phyloP scores from a whole-genome alignment of 257 asterid genomes.

The Lycium barbarum region DNA sequence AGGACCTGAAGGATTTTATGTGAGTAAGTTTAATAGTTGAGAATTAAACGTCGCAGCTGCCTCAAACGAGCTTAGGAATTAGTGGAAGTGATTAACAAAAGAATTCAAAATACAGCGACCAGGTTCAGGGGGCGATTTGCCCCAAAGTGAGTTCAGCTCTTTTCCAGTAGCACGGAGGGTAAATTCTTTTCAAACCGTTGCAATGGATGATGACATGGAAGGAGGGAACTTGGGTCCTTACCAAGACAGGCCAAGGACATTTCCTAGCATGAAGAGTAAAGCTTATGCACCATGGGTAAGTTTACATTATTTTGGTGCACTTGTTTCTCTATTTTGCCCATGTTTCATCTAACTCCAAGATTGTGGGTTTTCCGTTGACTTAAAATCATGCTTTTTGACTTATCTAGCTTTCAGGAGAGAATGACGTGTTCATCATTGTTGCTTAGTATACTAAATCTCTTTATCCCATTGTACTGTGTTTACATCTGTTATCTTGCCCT shows the following conservation, averaged over 20 bases:
- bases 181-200: conserved; percentile 76
- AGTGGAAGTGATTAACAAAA: conserved; percentile 26
- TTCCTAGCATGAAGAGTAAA: conserved; percentile 88
- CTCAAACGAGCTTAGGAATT: neutral
- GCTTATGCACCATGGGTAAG: conserved; percentile 89
- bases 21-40: neutral
- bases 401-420: conserved; percentile 4
- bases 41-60: conserved; percentile 7
- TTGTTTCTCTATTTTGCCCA: neutral
- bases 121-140: conserved; percentile 94
- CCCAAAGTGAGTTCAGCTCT: conserved; percentile 67
- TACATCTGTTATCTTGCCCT: neutral
- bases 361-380: neutral
- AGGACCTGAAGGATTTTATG: neutral
- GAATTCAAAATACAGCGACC: conserved; percentile 68
- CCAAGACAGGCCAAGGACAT: conserved; percentile 79
- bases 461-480: neutral
- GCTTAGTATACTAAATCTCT: neutral
- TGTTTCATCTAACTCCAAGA: neutral
- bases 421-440: neutral
- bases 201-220: conserved; percentile 93
- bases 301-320: conserved; percentile 29
- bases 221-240: conserved; percentile 78
- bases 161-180: conserved; percentile 79
- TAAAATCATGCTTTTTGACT: neutral